Percentiles rank a stretch among this genome's conserved stretches.
These are phyloP conservation scores for Cercospora sesami DNA, from an alignment of 2,329 filamentous ascomycete species.

Conservation along the genomic window DNA sequence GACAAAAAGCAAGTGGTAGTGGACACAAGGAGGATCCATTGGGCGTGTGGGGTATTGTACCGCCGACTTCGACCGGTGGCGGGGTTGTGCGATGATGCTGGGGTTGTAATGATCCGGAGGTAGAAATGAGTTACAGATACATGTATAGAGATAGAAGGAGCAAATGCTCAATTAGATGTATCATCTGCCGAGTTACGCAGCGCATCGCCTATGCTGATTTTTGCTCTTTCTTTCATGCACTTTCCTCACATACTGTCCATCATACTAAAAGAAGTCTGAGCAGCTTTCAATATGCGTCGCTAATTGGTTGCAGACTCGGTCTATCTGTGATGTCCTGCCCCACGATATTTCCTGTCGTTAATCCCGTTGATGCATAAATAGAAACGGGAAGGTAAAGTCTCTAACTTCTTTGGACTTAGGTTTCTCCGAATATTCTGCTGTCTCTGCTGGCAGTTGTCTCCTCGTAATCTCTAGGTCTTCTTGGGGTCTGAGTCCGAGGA, in stretches of 20 bases:
- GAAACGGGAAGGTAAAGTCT: too few relatives aligned
- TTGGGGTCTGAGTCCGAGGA: background rate
- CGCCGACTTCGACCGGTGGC: background rate
- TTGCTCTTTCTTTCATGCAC: background rate
- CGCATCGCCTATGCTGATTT: too few relatives aligned
- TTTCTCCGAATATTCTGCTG: background rate
- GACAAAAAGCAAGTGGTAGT: conserved; percentile 3
- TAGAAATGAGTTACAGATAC: background rate
- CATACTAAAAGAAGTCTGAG: too few relatives aligned
- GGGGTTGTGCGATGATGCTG: background rate
- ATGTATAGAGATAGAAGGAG: background rate
- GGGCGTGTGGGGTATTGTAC: conserved; percentile 4
- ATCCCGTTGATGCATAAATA: background rate
- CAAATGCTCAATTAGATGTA: background rate
- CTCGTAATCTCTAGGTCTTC: background rate
- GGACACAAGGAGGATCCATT: conserved; percentile 21
- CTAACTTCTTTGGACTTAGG: too few relatives aligned
- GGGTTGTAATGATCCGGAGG: background rate
- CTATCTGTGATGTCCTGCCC: background rate
- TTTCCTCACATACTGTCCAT: background rate
- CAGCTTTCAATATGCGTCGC: too few relatives aligned
- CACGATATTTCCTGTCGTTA: background rate
- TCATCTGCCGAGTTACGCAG: background rate
- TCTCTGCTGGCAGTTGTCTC: background rate
- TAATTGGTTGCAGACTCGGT: too few relatives aligned